Percentiles rank a stretch among this genome's conserved stretches.
phyloP scores from a whole-genome alignment of 805 yeast species.

The Candida parachauliodes region DNA sequence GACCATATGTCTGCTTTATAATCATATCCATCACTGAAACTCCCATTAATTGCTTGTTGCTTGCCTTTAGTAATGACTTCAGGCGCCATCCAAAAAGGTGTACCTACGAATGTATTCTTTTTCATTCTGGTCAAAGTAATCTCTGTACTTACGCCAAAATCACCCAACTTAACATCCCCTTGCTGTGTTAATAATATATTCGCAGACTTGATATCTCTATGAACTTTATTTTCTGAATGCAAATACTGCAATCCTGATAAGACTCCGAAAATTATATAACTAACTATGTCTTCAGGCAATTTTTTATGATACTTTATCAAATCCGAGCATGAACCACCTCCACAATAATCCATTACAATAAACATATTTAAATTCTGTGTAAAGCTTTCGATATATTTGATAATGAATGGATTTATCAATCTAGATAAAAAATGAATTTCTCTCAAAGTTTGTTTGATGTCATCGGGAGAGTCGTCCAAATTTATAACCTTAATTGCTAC shows the following conservation, averaged over 20 bases:
- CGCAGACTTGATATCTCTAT: constrained; percentile 89
- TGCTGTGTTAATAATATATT: constrained; percentile 68
- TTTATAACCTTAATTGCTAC: constrained; percentile 89
- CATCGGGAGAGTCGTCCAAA: constrained; percentile 76
- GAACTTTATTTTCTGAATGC: constrained; percentile 73
- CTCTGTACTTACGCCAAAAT: constrained; percentile 92
- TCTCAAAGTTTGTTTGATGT: constrained; percentile 62
- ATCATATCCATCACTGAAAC: constrained; percentile 57
- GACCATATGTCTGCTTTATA: constrained; percentile 96
- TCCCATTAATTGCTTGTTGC: constrained; percentile 53
- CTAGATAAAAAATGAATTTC: constrained; percentile 76
- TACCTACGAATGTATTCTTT: constrained; percentile 83
- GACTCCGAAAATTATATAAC: constrained; percentile 60
- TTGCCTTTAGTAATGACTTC: constrained; percentile 73
- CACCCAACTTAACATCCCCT: constrained; percentile 80
- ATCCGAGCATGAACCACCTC: constrained; percentile 89
- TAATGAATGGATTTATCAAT: constrained; percentile 62
- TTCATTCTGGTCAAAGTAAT: constrained; percentile 50
- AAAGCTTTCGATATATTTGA: constrained; percentile 59
- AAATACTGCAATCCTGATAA: constrained; percentile 72
- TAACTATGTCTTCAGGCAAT: constrained; percentile 57
- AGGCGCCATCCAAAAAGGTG: constrained; percentile 99
- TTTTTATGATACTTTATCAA: constrained; percentile 53
- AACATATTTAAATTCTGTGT: constrained; percentile 67
- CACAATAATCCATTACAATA: constrained; percentile 94